A percentile compares a stretch with the other conserved stretches of the same genome.
These are phyloP conservation scores for Thermomyces lanuginosus DNA, from an alignment of 2,329 filamentous ascomycete genomes.

Conservation along the genomic window DNA sequence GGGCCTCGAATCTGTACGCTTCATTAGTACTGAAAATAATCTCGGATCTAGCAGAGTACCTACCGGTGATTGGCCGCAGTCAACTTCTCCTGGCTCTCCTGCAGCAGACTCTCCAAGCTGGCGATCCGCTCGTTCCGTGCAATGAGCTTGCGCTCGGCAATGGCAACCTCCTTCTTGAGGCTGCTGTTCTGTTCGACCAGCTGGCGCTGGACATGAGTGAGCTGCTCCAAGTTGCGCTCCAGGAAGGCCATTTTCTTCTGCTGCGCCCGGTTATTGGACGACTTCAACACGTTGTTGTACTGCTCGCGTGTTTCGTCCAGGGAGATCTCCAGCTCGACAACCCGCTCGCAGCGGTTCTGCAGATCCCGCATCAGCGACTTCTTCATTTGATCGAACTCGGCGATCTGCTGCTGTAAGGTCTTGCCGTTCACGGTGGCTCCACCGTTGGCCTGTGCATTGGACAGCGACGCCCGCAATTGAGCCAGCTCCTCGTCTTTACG, in stretches of 20 bases:
- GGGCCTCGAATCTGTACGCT: slow-evolving; percentile 68
- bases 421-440: slow-evolving; percentile 54
- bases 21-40: slow-evolving; percentile 7
- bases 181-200: slow-evolving; percentile 94
- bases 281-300: slow-evolving; percentile 95
- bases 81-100: slow-evolving; percentile 97
- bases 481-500: slow-evolving; percentile 69
- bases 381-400: slow-evolving; percentile 99
- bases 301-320: slow-evolving; percentile 95
- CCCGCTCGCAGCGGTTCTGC: slow-evolving; percentile 93
- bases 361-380: slow-evolving; percentile 98
- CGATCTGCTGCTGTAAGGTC: slow-evolving; percentile 92
- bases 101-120: slow-evolving; percentile 76
- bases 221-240: slow-evolving; percentile 91
- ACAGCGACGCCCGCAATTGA: slow-evolving; percentile 63
- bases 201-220: slow-evolving; percentile 93
- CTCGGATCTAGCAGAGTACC: slow-evolving; percentile 19
- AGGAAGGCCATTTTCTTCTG: slow-evolving; percentile 99
- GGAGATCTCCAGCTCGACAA: slow-evolving; percentile 95
- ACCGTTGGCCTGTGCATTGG: slow-evolving; percentile 45
- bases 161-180: slow-evolving; percentile 97
- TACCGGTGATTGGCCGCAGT: slow-evolving; percentile 95
- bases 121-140: slow-evolving; percentile 94
- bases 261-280: slow-evolving; percentile 93
- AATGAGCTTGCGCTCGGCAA: slow-evolving; percentile 92